Evolutionary conservation across 768 basidiomycete species (phyloP).

Genomic region (Epithele typhae): DNA sequence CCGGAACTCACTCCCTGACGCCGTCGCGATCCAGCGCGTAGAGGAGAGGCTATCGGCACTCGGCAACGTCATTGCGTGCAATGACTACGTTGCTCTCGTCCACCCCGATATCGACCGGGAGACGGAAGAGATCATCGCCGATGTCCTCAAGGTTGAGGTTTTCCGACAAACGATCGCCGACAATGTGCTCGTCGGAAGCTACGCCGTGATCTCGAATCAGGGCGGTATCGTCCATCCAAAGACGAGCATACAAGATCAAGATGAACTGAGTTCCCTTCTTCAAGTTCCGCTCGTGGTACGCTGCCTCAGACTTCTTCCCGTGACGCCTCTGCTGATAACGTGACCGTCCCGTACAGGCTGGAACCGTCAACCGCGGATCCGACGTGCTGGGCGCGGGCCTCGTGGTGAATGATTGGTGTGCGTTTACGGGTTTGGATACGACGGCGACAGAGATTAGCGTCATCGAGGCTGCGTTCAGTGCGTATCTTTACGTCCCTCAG

Average conservation of each 20-base stretch:
- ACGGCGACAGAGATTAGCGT: slow-evolving; percentile 99
- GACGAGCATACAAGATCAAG: slow-evolving; percentile 95
- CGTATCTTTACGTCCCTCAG: slow-evolving; percentile 29
- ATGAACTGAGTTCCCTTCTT: slow-evolving; percentile 89
- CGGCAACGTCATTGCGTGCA: slow-evolving; percentile 97
- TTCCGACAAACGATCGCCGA: slow-evolving; percentile 97
- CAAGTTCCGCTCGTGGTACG: slow-evolving; percentile 93
- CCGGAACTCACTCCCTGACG: slow-evolving; percentile 89
- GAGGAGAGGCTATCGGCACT: slow-evolving; percentile 97
- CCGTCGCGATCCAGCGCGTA: slow-evolving; percentile 92
- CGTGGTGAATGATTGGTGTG: slow-evolving; percentile 99
- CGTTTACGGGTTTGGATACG: slow-evolving; percentile 97
- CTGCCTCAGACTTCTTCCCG: slow-evolving; percentile 19
- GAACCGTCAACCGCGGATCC: slow-evolving; percentile 97
- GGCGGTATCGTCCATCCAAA: slow-evolving; percentile 98
- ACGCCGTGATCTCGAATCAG: slow-evolving; percentile 93
- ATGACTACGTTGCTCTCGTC: slow-evolving; percentile 98
- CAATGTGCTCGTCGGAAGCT: slow-evolving; percentile 95
- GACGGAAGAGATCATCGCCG: slow-evolving; percentile 99
- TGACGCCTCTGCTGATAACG: slow-evolving; percentile 4
- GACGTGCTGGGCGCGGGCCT: slow-evolving; percentile 97
- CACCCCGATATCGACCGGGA: slow-evolving; percentile 98
- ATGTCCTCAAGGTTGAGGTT: slow-evolving; percentile 97
- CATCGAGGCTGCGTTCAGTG: slow-evolving; percentile 96
- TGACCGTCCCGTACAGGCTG: slow-evolving; percentile 53